These are phyloP conservation scores for Trichoderma sp. DNA, from an alignment of 2,329 filamentous ascomycete species.

Conservation along the genomic window DNA sequence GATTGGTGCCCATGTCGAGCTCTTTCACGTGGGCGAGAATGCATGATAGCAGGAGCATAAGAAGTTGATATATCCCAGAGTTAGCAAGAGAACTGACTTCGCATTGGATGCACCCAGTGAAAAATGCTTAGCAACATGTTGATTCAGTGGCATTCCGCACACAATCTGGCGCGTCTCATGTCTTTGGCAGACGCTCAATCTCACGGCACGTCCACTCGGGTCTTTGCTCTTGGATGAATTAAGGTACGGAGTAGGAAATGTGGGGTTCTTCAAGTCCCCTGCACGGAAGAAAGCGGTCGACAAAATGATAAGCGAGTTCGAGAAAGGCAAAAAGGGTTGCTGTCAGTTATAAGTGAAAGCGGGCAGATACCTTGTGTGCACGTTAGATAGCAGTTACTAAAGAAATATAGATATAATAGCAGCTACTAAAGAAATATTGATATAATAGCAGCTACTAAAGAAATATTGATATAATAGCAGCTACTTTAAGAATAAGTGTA, in stretches of 20 bases:
- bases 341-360: neutral
- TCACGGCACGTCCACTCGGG: constrained; percentile 12
- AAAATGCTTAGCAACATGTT: constrained; percentile 8
- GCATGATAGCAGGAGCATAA: neutral
- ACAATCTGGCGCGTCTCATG: neutral
- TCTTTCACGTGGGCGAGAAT: neutral
- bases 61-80: neutral
- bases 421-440: no score
- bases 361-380: neutral
- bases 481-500: no score
- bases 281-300: neutral
- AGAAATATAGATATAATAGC: no score
- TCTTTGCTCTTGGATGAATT: constrained; percentile 7
- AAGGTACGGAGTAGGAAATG: constrained; percentile 7
- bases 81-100: neutral
- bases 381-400: neutral
- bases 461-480: no score
- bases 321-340: neutral
- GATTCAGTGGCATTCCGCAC: neutral
- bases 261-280: constrained; percentile 5
- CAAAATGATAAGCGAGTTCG: neutral
- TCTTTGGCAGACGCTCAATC: neutral
- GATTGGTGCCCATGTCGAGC: neutral
- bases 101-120: neutral
- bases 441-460: no score